phyloP scores from a whole-genome alignment of 345 rosid species.

The Gossypium bickii region DNA sequence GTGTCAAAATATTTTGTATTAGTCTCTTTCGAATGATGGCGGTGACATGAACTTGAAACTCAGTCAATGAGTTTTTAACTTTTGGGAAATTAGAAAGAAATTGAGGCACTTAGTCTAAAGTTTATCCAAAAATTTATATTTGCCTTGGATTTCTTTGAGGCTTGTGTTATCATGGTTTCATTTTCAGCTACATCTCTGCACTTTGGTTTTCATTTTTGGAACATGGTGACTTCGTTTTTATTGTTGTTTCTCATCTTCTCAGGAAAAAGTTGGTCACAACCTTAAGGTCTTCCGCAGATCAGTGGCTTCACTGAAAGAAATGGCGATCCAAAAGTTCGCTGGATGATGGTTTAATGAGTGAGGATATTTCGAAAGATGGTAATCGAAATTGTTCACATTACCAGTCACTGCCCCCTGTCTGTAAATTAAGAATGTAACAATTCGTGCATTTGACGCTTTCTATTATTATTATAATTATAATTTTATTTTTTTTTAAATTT shows the following conservation, averaged over 20 bases:
- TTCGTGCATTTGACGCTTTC: neutral
- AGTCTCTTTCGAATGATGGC: neutral
- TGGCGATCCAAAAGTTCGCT: conserved; percentile 49
- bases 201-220: neutral
- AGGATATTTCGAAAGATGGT: neutral
- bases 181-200: too few species aligned
- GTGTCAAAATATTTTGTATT: neutral
- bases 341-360: conserved; percentile 10
- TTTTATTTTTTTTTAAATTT: too few species aligned
- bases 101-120: neutral
- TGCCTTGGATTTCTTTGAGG: neutral
- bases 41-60: neutral
- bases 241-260: conserved; percentile 19
- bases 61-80: neutral
- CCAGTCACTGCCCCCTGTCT: neutral
- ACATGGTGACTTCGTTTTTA: neutral
- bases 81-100: neutral
- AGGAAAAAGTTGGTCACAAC: conserved; percentile 76
- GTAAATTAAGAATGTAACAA: neutral
- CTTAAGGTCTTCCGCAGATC: conserved; percentile 77
- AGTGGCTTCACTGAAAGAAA: conserved; percentile 72
- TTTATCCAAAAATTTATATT: neutral
- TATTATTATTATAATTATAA: too few species aligned
- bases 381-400: neutral
- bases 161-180: neutral